phyloP scores from a whole-genome alignment of 176 grass and related monocot genomes.

The Pharus latifolius region DNA sequence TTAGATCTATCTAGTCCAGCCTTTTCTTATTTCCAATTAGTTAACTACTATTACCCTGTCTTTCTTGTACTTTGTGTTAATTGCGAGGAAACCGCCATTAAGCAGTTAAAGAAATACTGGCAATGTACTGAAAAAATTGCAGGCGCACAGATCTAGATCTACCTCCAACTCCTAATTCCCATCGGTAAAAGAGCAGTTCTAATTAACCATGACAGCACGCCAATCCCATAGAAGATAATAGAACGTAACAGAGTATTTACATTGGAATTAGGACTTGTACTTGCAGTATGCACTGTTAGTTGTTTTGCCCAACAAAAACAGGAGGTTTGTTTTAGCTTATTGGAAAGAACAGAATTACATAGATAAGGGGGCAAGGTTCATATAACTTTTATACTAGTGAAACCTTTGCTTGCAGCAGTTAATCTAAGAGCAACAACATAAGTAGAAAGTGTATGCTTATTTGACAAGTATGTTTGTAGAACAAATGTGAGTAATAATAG shows the following conservation, averaged over 20 bases:
- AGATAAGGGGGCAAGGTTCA: neutral
- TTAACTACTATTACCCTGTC: constrained; percentile 5
- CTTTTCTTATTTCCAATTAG: constrained; percentile 21
- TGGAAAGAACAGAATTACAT: constrained; percentile 1
- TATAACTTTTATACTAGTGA: constrained; percentile 18
- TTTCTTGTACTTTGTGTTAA: constrained; percentile 43
- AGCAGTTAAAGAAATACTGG: neutral
- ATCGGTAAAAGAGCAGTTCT: constrained; percentile 56
- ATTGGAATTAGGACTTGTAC: constrained; percentile 51
- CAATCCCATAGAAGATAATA: constrained; percentile 54
- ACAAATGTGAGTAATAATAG: constrained; percentile 26
- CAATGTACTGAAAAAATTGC: constrained; percentile 16
- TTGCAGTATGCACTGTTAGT: constrained; percentile 32
- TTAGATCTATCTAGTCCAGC: constrained; percentile 19
- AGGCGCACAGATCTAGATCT: constrained; percentile 56
- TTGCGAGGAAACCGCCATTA: constrained; percentile 38
- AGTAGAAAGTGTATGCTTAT: constrained; percentile 12
- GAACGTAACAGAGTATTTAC: constrained; percentile 53
- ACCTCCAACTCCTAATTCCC: constrained; percentile 42
- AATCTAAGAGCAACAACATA: neutral
- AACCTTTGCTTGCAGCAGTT: constrained; percentile 12
- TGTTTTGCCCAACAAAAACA: constrained; percentile 17
- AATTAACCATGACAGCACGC: constrained; percentile 27
- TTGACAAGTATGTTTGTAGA: constrained; percentile 23
- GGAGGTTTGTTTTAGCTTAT: constrained; percentile 2